These are phyloP conservation scores for Boletus edulis DNA, from an alignment of 768 basidiomycete genomes.

Conservation along the genomic window DNA sequence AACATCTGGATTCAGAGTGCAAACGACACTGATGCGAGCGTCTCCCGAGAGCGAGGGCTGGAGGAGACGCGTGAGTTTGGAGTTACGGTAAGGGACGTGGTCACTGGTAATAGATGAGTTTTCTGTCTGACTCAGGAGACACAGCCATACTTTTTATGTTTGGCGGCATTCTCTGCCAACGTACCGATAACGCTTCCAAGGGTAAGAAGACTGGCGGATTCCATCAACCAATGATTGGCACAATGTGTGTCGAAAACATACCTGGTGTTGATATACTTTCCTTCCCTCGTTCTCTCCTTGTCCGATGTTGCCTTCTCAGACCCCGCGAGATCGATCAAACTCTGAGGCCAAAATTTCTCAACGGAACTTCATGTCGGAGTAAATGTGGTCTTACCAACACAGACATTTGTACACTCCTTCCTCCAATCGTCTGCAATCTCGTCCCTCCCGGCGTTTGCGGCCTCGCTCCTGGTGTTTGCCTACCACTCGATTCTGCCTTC, in stretches of 20 bases:
- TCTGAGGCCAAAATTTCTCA: constrained; percentile 41
- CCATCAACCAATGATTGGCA: background rate
- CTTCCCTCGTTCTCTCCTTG: constrained; percentile 94
- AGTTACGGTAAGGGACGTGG: constrained; percentile 94
- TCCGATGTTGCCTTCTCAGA: constrained; percentile 95
- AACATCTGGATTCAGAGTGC: constrained; percentile 88
- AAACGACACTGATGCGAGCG: constrained; percentile 93
- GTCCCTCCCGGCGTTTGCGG: constrained; percentile 59
- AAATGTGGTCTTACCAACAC: constrained; percentile 50
- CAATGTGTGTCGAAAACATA: constrained; percentile 18
- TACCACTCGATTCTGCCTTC: constrained; percentile 34
- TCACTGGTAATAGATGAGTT: constrained; percentile 44
- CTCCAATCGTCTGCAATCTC: constrained; percentile 71
- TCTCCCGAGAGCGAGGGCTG: constrained; percentile 95
- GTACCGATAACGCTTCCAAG: constrained; percentile 92
- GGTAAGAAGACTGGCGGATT: constrained; percentile 67
- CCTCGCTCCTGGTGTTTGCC: constrained; percentile 52
- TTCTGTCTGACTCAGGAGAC: background rate
- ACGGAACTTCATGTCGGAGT: background rate
- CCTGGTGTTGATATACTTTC: constrained; percentile 95
- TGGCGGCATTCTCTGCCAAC: constrained; percentile 82
- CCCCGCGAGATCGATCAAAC: constrained; percentile 93
- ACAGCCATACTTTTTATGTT: constrained; percentile 58
- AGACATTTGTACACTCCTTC: constrained; percentile 74
- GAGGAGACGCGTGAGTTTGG: constrained; percentile 90